Conservation (phyloP, 371 early-diverging fungal genomes). For the Lichtheimia corymbifera region DNA sequence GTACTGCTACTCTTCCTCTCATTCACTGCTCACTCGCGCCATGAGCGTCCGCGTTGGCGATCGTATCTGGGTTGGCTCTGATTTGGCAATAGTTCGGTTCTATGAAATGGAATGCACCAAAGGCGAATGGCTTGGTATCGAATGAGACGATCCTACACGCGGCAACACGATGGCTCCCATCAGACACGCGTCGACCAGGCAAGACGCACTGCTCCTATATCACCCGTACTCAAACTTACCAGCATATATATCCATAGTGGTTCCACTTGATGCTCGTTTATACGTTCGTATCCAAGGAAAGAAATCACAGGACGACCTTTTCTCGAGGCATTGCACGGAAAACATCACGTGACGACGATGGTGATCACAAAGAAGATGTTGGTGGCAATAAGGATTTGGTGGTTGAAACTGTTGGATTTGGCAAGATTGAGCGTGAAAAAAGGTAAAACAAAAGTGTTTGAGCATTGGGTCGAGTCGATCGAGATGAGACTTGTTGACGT, state of each 20-base stretch:
- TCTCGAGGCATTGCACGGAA: constrained; percentile 52
- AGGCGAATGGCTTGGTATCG: constrained; percentile 87
- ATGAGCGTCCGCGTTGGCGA: constrained; percentile 22
- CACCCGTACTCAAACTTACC: background rate
- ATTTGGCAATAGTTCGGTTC: constrained; percentile 72
- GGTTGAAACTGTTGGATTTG: constrained; percentile 83
- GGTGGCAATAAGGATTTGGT: no score
- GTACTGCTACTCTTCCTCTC: no score
- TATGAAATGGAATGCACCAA: constrained; percentile 61
- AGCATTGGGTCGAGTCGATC: no score
- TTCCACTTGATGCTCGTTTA: constrained; percentile 74
- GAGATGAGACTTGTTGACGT: no score
- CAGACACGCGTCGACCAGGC: constrained; percentile 35
- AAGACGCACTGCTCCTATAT: background rate
- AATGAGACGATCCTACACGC: constrained; percentile 80
- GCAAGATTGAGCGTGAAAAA: constrained; percentile 64
- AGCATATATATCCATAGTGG: constrained; percentile 5
- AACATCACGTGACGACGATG: constrained; percentile 45
- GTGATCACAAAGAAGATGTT: constrained; percentile 23
- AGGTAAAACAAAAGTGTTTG: no score
- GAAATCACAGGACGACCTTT: constrained; percentile 55
- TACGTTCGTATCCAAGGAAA: constrained; percentile 58
- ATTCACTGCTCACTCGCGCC: no score
- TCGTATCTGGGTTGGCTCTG: constrained; percentile 46
- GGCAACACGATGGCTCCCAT: constrained; percentile 82